Evolutionary conservation across 1,284 basidiomycete genomes (phyloP).

Genomic region (Polyporus tsugae): DNA sequence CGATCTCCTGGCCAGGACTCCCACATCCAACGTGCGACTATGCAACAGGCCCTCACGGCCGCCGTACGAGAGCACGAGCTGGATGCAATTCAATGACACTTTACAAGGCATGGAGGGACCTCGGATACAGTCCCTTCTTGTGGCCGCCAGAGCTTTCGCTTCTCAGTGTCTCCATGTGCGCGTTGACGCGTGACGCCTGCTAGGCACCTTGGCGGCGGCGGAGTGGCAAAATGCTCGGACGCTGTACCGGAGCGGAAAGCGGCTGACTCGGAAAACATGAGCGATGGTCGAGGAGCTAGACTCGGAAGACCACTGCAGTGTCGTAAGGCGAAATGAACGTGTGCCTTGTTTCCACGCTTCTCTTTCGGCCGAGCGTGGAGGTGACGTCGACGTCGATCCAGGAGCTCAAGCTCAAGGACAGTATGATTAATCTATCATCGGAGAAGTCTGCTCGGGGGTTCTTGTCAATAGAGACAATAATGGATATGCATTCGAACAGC

Average conservation of each 20-base stretch:
- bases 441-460: not conserved
- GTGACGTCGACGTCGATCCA: not conserved
- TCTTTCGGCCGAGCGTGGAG: not conserved
- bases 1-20: no score
- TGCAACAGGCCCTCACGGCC: not conserved
- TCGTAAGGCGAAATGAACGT: not conserved
- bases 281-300: not conserved
- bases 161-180: not conserved
- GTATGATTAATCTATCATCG: not conserved
- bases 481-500: not conserved
- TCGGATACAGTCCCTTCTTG: not conserved
- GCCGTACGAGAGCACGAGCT: not conserved
- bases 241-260: not conserved
- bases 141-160: not conserved
- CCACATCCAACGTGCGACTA: not conserved
- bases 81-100: not conserved
- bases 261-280: not conserved
- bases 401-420: not conserved
- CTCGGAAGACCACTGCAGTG: no score
- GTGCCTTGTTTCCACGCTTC: not conserved
- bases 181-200: not conserved
- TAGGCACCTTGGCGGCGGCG: constrained; percentile 1
- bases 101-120: not conserved
- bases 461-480: not conserved
- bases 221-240: not conserved